These are phyloP conservation scores for Russula ochroleuca DNA, from an alignment of 768 basidiomycete genomes.

Conservation along the genomic window DNA sequence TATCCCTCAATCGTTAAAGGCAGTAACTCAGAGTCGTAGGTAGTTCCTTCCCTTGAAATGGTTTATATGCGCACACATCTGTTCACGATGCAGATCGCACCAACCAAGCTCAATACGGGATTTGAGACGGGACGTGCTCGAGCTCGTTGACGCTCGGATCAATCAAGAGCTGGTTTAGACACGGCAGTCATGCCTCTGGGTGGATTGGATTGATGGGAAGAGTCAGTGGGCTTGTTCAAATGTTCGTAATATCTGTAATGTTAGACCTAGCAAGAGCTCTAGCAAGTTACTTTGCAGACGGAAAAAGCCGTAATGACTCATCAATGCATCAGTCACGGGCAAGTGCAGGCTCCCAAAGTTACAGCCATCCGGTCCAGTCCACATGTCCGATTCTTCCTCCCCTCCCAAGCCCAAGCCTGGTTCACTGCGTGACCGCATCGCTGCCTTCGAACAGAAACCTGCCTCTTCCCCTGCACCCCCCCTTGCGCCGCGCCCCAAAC, in stretches of 20 bases:
- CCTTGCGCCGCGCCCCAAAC: constrained; percentile 58
- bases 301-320: not conserved
- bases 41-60: not conserved
- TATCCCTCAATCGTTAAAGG: not conserved
- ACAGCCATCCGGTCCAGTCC: no score
- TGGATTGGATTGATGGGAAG: constrained; percentile 4
- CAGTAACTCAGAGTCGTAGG: not conserved
- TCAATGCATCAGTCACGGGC: not conserved
- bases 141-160: not conserved
- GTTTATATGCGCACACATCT: not conserved
- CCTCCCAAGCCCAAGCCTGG: constrained; percentile 65
- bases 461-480: constrained; percentile 39
- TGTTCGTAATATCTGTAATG: not conserved
- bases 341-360: no score
- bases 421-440: constrained; percentile 83
- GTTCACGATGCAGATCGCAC: not conserved
- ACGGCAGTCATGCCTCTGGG: not conserved
- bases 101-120: no score
- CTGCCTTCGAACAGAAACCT: constrained; percentile 74
- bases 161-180: constrained; percentile 1
- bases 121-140: not conserved
- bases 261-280: no score
- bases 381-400: constrained; percentile 57
- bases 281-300: no score
- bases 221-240: no score